A percentile compares a stretch with the other conserved stretches of the same genome.
phyloP scores from a whole-genome alignment of 495 filamentous ascomycete species.

The Aspergillus incahuasiensis region DNA sequence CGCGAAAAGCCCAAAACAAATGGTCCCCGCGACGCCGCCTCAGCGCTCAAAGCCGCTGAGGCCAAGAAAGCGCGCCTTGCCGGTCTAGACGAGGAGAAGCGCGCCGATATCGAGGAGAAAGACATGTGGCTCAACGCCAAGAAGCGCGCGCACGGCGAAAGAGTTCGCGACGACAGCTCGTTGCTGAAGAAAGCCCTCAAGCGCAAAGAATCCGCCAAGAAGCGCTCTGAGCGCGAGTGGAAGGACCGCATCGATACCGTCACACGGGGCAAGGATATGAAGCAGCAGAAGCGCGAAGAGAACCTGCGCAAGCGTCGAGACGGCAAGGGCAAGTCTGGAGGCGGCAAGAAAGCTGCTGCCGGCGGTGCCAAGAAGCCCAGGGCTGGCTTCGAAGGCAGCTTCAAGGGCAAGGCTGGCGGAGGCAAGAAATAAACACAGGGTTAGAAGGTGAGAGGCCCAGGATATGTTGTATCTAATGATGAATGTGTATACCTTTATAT shows the following conservation, averaged over 20 bases:
- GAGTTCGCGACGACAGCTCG: slow-evolving; percentile 81
- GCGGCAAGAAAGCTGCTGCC: slow-evolving; percentile 50
- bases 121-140: slow-evolving; percentile 90
- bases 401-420: slow-evolving; percentile 53
- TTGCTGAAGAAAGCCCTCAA: slow-evolving; percentile 93
- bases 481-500: slow-evolving; percentile 9
- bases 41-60: slow-evolving; percentile 62
- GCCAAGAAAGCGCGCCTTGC: slow-evolving; percentile 70
- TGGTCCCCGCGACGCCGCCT: slow-evolving; percentile 75
- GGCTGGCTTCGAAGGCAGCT: slow-evolving; percentile 91
- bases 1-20: slow-evolving; percentile 58
- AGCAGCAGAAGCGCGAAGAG: slow-evolving; percentile 82
- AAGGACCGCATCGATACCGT: slow-evolving; percentile 73
- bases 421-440: slow-evolving; percentile 37
- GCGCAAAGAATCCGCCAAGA: slow-evolving; percentile 83
- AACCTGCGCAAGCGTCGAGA: slow-evolving; percentile 84
- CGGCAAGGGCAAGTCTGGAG: slow-evolving; percentile 59
- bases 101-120: slow-evolving; percentile 82
- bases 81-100: slow-evolving; percentile 69
- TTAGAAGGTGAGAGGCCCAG: neutral
- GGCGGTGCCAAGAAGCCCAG: slow-evolving; percentile 49
- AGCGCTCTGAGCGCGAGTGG: slow-evolving; percentile 88
- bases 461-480: slow-evolving; percentile 11
- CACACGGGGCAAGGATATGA: slow-evolving; percentile 66
- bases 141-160: slow-evolving; percentile 83